Evolutionary conservation across 2,329 filamentous ascomycete species (phyloP).

Genomic region (Monosporascus sp.): DNA sequence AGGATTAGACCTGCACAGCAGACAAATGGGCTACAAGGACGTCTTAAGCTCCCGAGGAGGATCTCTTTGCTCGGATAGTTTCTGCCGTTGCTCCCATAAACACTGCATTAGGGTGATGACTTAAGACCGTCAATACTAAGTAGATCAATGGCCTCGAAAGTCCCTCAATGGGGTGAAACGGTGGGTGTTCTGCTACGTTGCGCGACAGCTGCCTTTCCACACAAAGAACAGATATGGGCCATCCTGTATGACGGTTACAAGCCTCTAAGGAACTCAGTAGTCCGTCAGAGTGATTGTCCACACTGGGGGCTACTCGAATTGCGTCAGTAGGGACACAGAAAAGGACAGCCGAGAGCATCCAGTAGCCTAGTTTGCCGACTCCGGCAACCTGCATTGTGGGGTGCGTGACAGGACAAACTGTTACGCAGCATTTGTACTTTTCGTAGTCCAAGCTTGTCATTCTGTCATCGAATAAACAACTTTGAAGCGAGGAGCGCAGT

Average conservation of each 20-base stretch:
- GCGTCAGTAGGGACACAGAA: slow-evolving; percentile 16
- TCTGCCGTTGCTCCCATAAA: background rate
- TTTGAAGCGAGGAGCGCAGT: slow-evolving; percentile 3
- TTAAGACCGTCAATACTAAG: background rate
- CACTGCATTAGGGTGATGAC: background rate
- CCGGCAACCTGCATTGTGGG: slow-evolving; percentile 21
- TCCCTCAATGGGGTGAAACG: background rate
- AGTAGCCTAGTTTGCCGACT: slow-evolving; percentile 16
- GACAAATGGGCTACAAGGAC: background rate
- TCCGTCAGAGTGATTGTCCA: background rate
- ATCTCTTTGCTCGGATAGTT: background rate
- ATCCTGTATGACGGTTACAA: background rate
- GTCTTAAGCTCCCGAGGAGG: background rate
- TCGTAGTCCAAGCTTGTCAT: slow-evolving; percentile 7
- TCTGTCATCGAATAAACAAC: slow-evolving; percentile 7
- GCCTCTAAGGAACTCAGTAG: background rate
- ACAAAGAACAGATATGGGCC: background rate
- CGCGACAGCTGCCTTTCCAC: background rate
- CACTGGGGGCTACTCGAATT: slow-evolving; percentile 4
- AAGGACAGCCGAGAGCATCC: slow-evolving; percentile 11
- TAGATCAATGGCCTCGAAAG: background rate
- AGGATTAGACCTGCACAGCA: background rate
- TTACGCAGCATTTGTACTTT: slow-evolving; percentile 7
- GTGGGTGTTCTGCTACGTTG: background rate
- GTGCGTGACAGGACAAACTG: slow-evolving; percentile 15